Evolutionary conservation across 2,329 filamentous ascomycete genomes (phyloP), one percentile per base, ranked within the genome.

Genomic region (Fusarium musae): DNA sequence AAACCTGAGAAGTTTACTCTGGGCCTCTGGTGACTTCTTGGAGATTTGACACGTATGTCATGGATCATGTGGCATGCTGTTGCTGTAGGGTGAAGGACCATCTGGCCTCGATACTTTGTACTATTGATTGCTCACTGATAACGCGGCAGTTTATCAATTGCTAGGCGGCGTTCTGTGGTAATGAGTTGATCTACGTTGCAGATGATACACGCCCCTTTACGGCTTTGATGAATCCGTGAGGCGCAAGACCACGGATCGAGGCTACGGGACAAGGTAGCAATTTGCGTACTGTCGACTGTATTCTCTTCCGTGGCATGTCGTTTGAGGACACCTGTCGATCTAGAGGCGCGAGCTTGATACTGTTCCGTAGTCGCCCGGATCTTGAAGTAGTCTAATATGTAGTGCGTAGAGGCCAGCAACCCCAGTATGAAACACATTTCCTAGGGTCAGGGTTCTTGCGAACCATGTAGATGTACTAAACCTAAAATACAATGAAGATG

Each of bases 371-470:
- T 59, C 40, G 37, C 53, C 63, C 40, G 64, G 64, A 60, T 62
- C 63, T 40, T 59, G 62, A 50, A 40, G 62, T 52, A 54, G 52
- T 71, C 28, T 59, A 67, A 49, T 40, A 9, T 34, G 34, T 34
- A 60, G 64, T 42, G 30, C 21, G n/a, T 23, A 40, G 21, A 57
- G 47, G 46, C 65, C 50, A 63, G 47, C 43, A 61, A 53, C 53
- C 67, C 63, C 68, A 60, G 72, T 69, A 66, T 72, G 71, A 74
- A 74, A 74, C 72, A 69, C 46, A 56, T 60, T 59, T 57, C 49
- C 44, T 37, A 23, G 71, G 72, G 59, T 62, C 72, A 58, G 63
- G 72, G 63, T 54, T 72, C 40, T 21, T 46, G 21, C 42, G 34
- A 57, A 56, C 56, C 52, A 69, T 58, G 59, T 50, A 32, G 43